Conservation (phyloP, 2,329 filamentous ascomycete species). For the Madurella mycetomatis region DNA sequence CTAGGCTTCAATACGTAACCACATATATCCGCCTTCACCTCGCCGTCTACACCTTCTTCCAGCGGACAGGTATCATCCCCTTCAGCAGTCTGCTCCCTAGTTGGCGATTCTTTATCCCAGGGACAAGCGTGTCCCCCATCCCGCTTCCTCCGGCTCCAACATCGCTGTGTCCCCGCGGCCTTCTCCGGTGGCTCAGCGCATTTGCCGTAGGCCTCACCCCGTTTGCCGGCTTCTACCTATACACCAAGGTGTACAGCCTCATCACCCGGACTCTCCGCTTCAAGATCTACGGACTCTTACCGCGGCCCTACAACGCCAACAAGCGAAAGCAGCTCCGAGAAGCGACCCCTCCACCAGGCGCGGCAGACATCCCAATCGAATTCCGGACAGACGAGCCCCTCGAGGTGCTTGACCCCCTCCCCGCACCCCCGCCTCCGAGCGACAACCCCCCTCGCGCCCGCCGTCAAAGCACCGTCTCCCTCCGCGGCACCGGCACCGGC, state of each 20-base stretch:
- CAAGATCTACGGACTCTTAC: slow-evolving; percentile 13
- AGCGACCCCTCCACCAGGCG: neutral
- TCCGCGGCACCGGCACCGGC: slow-evolving; percentile 30
- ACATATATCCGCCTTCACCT: slow-evolving; percentile 45
- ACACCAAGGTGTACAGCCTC: slow-evolving; percentile 36
- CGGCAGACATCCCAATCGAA: slow-evolving; percentile 2
- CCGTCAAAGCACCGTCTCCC: slow-evolving; percentile 45
- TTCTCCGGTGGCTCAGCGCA: slow-evolving; percentile 42
- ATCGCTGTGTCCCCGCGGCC: slow-evolving; percentile 35
- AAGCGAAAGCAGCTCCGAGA: slow-evolving; percentile 5
- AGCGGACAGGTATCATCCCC: slow-evolving; percentile 46
- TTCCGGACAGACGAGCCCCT: neutral
- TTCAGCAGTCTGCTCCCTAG: slow-evolving; percentile 40
- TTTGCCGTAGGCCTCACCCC: slow-evolving; percentile 43
- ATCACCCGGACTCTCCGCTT: slow-evolving; percentile 21
- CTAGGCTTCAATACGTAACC: slow-evolving; percentile 17
- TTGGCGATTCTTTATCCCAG: slow-evolving; percentile 51
- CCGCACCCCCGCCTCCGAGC: neutral
- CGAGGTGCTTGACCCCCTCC: neutral
- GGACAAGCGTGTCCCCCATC: slow-evolving; percentile 48
- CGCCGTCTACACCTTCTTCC: slow-evolving; percentile 49
- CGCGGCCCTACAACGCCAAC: slow-evolving; percentile 15
- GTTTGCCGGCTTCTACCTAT: slow-evolving; percentile 43
- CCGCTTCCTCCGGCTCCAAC: slow-evolving; percentile 40
- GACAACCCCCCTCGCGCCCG: slow-evolving; percentile 28